Conservation (phyloP, 176 grass and related monocot species). For the Eremochloa ophiuroides region DNA sequence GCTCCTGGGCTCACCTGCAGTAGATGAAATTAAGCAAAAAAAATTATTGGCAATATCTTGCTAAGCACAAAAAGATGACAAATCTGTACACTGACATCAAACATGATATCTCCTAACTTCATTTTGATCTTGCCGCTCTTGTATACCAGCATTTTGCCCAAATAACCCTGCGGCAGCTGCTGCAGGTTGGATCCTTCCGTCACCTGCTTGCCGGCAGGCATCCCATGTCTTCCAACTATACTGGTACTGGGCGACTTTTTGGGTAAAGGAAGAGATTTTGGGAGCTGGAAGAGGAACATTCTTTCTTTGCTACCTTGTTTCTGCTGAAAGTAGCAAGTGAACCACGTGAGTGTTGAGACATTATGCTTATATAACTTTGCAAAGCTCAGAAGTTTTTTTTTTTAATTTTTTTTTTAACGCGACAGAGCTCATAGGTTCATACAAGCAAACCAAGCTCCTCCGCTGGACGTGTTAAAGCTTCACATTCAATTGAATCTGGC, state of each 20-base stretch:
- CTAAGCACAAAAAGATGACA: background rate
- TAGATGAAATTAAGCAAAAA: background rate
- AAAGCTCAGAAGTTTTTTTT: background rate
- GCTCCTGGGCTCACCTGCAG: conserved; percentile 60
- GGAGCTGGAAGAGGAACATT: conserved; percentile 75
- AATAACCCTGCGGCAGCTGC: conserved; percentile 51
- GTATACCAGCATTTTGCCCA: conserved; percentile 82
- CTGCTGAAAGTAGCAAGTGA: conserved; percentile 21
- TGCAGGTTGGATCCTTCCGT: conserved; percentile 56
- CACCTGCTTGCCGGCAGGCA: conserved; percentile 22
- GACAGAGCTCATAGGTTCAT: conserved; percentile 5
- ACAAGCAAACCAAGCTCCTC: conserved; percentile 63
- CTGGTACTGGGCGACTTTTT: conserved; percentile 22
- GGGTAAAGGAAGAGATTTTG: conserved; percentile 51
- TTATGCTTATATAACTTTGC: background rate
- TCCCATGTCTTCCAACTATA: conserved; percentile 46
- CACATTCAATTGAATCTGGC: conserved; percentile 53
- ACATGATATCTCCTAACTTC: conserved; percentile 68
- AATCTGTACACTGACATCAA: conserved; percentile 52
- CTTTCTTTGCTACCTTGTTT: conserved; percentile 32
- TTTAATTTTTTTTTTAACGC: no score
- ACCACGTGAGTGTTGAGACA: background rate
- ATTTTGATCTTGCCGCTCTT: conserved; percentile 86
- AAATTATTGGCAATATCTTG: background rate
- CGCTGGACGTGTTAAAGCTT: conserved; percentile 42